Base-by-base conservation (phyloP, 257 asterid genomes). In the Solanum neorickii region DNA sequence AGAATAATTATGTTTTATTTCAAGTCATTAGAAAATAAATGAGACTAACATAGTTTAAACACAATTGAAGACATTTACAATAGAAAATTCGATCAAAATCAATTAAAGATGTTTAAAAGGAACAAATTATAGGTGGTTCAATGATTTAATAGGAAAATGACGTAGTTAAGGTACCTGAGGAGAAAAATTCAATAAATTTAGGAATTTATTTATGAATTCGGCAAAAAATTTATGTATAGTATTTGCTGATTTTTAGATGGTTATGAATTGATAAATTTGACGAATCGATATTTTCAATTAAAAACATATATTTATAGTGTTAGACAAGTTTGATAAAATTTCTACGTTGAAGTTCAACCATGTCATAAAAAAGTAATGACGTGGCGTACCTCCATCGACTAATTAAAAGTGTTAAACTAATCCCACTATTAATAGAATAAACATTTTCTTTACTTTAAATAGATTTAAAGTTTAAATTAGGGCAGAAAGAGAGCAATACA, bases 151-250 rank as follows among this genome's bases (percentile, higher is more conserved):
- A 33, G 35, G 5, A 33, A 33, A 33, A 33, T 33, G 35, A 33
- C 35, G 1, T 3, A 0, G 35, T 33, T 33, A 33, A 33, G 1
- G 5, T 33, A 33, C 5, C 5, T 33, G 35, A 33, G 5, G 5
- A 0, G 4, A 33, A 3, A 33, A 33, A 33, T 33, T 0, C 4
- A 33, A 33, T 33, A 33, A 3, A 0, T 33, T 33, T 33, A 33
- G 35, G 4, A 1, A 3, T 33, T 33, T 33, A 33, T 3, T 33
- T 33, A 33, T 33, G 35, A 33, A 1, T 33, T 33, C 4, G 5
- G 1, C 0, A 1, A 0, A 35, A 62, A n/a, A 23, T 3, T 10
- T 62, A 21, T 60, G 2, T n/a, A 1, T 62, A n/a, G 8, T 14
- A 62, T 62, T 62, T 5, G 3, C 0, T 59, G 2, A 59, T 59